Base-by-base conservation (phyloP, 139 green algal species). In the Prasinococcaceae sp. region DNA sequence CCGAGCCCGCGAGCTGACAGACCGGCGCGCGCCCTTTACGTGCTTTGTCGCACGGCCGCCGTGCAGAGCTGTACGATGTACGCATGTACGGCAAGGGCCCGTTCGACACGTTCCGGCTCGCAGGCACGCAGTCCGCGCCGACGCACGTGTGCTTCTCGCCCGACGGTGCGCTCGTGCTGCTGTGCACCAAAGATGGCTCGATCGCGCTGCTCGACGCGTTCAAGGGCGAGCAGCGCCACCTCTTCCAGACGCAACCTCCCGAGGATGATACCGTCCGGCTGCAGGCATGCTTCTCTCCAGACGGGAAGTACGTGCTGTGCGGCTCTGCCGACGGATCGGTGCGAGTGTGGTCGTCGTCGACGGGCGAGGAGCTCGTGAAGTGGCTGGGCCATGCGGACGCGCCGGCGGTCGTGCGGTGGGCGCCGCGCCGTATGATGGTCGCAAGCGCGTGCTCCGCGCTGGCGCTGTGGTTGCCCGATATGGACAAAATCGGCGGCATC, bases 201-300 rank as follows among this genome's bases (percentile, higher is more conserved):
- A 71, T 88, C 3, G 83, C 89, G 41, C 30, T 93, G 10, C 49
- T 95, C 22, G 82, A 95, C 54, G 80, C 83, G 0, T 95, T 84
- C 60, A 46, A 73, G 6, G 66, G 70, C 6, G 20, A 59, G 20
- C 58, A 67, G 58, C 16, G 69, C 14, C 57, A 69, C 32, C 48
- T 28, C 12, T 62, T 69, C 23, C n/a, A n/a, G n/a, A 12, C 23
- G 38, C n/a, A 61, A 12, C 19, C 40, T 14, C 61, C 48, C 3
- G 55, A 46, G n/a, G 40, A 52, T 23, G 56, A 66, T 17, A 43
- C 26, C 14, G 42, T 27, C 16, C 12, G 24, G 12, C 23, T 87
- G 40, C 68, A 92, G 59, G 79, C 84, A 3, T 73, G 53, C 39
- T 82, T 93, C 60, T 86, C 66, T 12, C 66, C 81, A 8, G 85